Conservation (phyloP, 177 flowering plant species). For the Vitis hybrid region DNA sequence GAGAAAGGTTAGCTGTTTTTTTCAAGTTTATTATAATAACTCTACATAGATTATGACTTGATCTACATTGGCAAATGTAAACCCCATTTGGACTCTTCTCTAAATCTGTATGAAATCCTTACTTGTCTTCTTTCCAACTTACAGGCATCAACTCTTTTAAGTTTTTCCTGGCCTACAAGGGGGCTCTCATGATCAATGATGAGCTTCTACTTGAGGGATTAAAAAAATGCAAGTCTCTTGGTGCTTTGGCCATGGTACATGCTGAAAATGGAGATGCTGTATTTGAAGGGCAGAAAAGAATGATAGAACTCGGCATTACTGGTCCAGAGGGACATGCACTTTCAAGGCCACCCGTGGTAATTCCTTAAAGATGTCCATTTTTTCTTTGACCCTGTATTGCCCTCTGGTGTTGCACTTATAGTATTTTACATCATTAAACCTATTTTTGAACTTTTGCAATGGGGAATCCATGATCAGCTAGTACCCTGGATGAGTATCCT, state of each 20-base stretch:
- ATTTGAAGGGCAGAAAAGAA: constrained; percentile 79
- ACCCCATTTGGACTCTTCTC: neutral
- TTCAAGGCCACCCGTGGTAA: constrained; percentile 93
- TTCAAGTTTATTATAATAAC: neutral
- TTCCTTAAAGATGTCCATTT: neutral
- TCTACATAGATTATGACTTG: neutral
- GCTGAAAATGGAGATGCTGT: constrained; percentile 99
- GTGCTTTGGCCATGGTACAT: constrained; percentile 97
- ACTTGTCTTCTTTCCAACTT: constrained; percentile 7
- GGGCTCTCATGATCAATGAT: constrained; percentile 72
- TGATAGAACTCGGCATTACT: constrained; percentile 92
- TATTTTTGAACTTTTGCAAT: no score
- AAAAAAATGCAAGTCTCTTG: constrained; percentile 91
- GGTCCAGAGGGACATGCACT: constrained; percentile 98
- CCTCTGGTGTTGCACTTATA: neutral
- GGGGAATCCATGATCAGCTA: no score
- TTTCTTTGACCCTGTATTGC: neutral
- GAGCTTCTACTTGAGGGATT: constrained; percentile 80
- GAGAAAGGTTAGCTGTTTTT: constrained; percentile 62
- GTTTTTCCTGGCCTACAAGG: constrained; percentile 92
- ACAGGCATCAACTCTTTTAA: constrained; percentile 95
- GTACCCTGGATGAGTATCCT: no score
- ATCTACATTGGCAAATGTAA: neutral
- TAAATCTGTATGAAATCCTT: neutral
- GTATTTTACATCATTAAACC: neutral